Conservation (phyloP, 2,329 filamentous ascomycete genomes). For the Aschersonia sp. region DNA sequence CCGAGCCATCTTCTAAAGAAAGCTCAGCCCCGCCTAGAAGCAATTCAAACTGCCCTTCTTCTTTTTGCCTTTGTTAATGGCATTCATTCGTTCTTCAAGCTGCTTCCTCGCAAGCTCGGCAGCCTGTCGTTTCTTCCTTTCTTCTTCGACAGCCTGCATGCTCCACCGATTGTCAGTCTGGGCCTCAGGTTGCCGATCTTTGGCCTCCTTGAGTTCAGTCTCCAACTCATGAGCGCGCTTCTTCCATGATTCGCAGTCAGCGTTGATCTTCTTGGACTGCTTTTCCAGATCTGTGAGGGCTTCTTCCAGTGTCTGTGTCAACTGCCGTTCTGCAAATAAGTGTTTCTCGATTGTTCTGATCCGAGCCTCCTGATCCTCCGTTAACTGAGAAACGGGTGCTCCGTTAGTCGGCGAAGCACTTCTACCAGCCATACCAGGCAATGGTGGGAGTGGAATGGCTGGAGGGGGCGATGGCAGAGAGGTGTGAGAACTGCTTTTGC, state of each 20-base stretch:
- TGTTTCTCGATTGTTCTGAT: conserved; percentile 96
- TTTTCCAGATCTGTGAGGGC: conserved; percentile 86
- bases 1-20: conserved; percentile 5
- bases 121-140: conserved; percentile 80
- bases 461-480: conserved; percentile 89
- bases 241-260: conserved; percentile 80
- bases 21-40: conserved; percentile 47
- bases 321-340: conserved; percentile 85
- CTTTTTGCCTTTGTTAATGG: conserved; percentile 78
- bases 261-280: conserved; percentile 82
- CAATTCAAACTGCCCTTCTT: conserved; percentile 94
- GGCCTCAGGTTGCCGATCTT: conserved; percentile 32
- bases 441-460: conserved; percentile 84
- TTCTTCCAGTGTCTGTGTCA: conserved; percentile 89
- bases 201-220: conserved; percentile 51
- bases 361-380: conserved; percentile 89
- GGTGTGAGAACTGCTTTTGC: conserved; percentile 70
- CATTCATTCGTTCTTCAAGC: conserved; percentile 89
- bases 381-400: conserved; percentile 54
- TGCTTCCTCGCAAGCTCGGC: conserved; percentile 81
- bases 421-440: conserved; percentile 46
- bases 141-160: conserved; percentile 88
- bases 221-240: conserved; percentile 71
- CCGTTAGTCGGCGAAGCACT: conserved; percentile 28
- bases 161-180: conserved; percentile 46